Conservation (phyloP, 768 basidiomycete genomes). For the Hygrophorus russula region DNA sequence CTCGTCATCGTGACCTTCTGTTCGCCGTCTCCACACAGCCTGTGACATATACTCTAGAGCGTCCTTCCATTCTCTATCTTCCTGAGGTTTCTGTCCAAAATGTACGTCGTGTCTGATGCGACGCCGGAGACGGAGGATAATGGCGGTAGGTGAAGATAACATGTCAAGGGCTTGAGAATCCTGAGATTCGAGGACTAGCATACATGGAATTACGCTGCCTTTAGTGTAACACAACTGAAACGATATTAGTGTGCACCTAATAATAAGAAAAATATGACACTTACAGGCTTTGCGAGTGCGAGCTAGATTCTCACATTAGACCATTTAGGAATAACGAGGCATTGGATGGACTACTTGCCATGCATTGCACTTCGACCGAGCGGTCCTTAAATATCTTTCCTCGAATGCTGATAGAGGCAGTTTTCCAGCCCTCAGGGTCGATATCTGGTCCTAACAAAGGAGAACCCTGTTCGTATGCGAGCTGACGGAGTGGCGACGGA, state of each 20-base stretch:
- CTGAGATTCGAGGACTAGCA: constrained; percentile 27
- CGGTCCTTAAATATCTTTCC: constrained; percentile 29
- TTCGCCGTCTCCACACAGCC: no score
- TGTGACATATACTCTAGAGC: no score
- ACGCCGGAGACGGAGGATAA: constrained; percentile 27
- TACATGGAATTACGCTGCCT: constrained; percentile 37
- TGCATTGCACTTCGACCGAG: constrained; percentile 28
- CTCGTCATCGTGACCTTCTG: no score
- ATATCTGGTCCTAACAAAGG: constrained; percentile 31
- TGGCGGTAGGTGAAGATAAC: constrained; percentile 28
- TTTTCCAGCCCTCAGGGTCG: constrained; percentile 42
- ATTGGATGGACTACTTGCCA: constrained; percentile 19
- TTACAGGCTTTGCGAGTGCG: no score
- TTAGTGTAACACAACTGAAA: constrained; percentile 36
- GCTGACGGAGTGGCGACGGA: constrained; percentile 33
- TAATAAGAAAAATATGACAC: no score
- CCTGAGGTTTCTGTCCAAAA: background rate
- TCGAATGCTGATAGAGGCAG: constrained; percentile 25
- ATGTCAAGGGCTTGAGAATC: constrained; percentile 29
- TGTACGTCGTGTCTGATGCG: constrained; percentile 27
- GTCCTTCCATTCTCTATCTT: no score
- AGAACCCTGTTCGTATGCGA: constrained; percentile 33
- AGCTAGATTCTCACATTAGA: no score
- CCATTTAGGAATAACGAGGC: background rate
- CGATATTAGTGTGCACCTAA: no score